Conservation (phyloP, 2,329 filamentous ascomycete species). For the Xylogone sp. region DNA sequence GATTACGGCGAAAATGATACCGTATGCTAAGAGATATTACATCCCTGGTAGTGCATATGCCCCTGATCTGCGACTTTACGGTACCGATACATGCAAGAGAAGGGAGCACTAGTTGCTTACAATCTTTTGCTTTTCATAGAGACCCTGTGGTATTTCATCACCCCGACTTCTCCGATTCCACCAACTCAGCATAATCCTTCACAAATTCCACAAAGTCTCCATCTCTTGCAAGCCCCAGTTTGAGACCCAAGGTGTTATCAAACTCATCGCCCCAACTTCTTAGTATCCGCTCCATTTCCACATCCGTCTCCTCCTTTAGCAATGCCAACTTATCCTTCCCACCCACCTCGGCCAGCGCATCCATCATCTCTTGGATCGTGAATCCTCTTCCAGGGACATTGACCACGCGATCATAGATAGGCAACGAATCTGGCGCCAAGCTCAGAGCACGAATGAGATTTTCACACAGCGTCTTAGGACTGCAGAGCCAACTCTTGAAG, state of each 20-base stretch:
- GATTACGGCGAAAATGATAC: too few species aligned
- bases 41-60: too few species aligned
- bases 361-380: constrained; percentile 57
- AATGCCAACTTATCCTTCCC: constrained; percentile 50
- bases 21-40: too few species aligned
- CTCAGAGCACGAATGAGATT: constrained; percentile 47
- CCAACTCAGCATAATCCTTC: constrained; percentile 40
- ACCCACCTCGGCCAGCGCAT: constrained; percentile 51
- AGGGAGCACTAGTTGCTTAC: too few species aligned
- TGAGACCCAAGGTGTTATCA: constrained; percentile 46
- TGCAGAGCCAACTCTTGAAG: constrained; percentile 52
- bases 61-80: too few species aligned
- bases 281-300: constrained; percentile 52
- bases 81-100: too few species aligned
- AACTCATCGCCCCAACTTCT: constrained; percentile 57
- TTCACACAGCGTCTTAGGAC: constrained; percentile 46
- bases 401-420: constrained; percentile 44
- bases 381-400: constrained; percentile 56
- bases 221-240: constrained; percentile 48
- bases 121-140: too few species aligned
- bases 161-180: neutral
- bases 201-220: constrained; percentile 51
- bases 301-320: constrained; percentile 51
- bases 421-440: constrained; percentile 38
- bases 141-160: too few species aligned